Evolutionary conservation across 176 grass and related monocot species (phyloP).

Genomic region (Ensete ventricosum): DNA sequence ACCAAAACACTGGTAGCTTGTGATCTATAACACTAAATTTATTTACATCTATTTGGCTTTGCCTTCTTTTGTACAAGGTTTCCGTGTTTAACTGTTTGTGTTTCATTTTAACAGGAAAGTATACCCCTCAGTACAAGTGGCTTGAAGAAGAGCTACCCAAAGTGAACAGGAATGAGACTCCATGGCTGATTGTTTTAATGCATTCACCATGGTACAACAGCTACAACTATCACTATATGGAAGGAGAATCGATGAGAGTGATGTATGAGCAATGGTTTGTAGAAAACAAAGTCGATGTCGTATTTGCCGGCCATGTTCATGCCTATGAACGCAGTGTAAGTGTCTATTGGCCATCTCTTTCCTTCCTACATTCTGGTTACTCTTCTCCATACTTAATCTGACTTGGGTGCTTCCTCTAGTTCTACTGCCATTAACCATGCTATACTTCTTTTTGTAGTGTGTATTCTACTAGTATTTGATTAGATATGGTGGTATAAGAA

Average conservation of each 20-base stretch:
- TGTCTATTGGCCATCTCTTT: background rate
- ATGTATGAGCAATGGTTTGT: constrained; percentile 53
- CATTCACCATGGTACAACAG: constrained; percentile 71
- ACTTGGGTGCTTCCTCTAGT: no score
- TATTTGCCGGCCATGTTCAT: constrained; percentile 52
- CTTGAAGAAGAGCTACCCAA: constrained; percentile 30
- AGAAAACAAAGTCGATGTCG: constrained; percentile 34
- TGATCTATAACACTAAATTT: no score
- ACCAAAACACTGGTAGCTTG: background rate
- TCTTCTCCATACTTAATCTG: no score
- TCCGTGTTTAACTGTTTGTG: no score
- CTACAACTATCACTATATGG: constrained; percentile 74
- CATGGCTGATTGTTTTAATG: constrained; percentile 47
- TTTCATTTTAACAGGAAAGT: constrained; percentile 30
- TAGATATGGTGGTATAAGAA: no score
- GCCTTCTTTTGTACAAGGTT: no score
- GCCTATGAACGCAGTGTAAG: constrained; percentile 53
- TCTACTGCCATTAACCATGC: no score
- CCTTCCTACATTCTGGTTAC: no score
- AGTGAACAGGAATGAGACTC: constrained; percentile 35
- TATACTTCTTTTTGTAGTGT: no score
- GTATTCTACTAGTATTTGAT: no score
- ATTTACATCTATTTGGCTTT: no score
- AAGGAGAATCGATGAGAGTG: constrained; percentile 56
- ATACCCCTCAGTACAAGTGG: constrained; percentile 66